Evolutionary conservation across 2,329 filamentous ascomycete genomes (phyloP), one percentile per base, ranked within the genome.

Genomic region (Fusarium begoniae): DNA sequence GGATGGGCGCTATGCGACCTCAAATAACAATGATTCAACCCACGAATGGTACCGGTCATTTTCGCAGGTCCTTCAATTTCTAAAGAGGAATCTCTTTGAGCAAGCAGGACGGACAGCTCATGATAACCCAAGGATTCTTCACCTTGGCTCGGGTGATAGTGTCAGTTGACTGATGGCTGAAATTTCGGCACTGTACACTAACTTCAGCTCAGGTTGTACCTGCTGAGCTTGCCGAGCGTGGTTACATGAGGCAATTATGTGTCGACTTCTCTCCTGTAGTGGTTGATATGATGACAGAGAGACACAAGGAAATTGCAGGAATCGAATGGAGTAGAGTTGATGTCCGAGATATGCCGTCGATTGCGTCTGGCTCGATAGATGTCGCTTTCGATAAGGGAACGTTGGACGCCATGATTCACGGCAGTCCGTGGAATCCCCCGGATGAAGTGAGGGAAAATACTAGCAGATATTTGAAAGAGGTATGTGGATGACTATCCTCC

Each of bases 301-400:
- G 59, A n/a, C 59, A 62, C 5, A 64, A 55, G 14, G 37, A 50
- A 8, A 61, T 48, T 12, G 12, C 28, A 18, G 54, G 54, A 22
- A 63, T 63, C 2, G 15, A 50, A 18, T 60, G 54, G 61, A 32
- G 57, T 3, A 15, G 28, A 37, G 54, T 63, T 12, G 54, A 63
- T 48, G 28, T 61, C 3, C 35, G 61, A 8, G 20, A 61, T 17
- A 61, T 63, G 61, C 61, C 35, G 5, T 28, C 37, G 1, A 32
- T 63, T 8, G 7, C 4, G 3, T 24, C 28, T 12, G 37, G 28
- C 6, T 61, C 43, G 9, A 37, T 63, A 20, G 61, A 63, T n/a
- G 54, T 61, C 13, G 55, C 61, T 9, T 60, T 61, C 26, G 59
- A 62, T 22, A 62, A 63, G 44, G 28, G 54, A n/a, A 63, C 55